Conservation (phyloP, 2,329 filamentous ascomycete species). For the Didymella glomerata region DNA sequence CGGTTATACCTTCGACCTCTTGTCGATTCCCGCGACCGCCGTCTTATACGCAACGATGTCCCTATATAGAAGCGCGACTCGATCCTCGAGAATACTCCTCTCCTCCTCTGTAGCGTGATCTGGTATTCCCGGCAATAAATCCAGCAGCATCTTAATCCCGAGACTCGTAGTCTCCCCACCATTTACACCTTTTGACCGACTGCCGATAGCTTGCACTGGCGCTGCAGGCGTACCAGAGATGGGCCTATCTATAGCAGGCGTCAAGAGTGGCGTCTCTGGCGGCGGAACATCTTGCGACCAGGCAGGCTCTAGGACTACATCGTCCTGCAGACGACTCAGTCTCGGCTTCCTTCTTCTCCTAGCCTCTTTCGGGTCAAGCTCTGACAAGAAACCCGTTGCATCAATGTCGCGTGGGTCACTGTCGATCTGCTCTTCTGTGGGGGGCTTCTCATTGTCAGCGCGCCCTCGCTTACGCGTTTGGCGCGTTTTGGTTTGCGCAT, state of each 20-base stretch:
- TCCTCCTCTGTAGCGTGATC: slow-evolving; percentile 2
- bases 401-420: slow-evolving; percentile 18
- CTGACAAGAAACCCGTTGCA: slow-evolving; percentile 16
- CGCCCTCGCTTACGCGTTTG: slow-evolving; percentile 8
- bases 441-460: neutral
- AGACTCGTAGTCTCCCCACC: neutral
- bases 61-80: neutral
- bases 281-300: slow-evolving; percentile 10
- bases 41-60: slow-evolving; percentile 8
- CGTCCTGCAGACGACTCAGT: neutral
- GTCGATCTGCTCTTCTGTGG: slow-evolving; percentile 10
- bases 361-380: slow-evolving; percentile 11
- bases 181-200: neutral
- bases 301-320: slow-evolving; percentile 3
- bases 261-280: slow-evolving; percentile 1
- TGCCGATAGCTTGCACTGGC: no score
- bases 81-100: neutral
- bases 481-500: neutral
- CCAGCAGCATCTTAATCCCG: slow-evolving; percentile 3
- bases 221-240: neutral
- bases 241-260: neutral
- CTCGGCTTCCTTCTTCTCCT: slow-evolving; percentile 3
- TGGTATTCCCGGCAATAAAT: slow-evolving; percentile 9
- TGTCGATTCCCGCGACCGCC: slow-evolving; percentile 1
- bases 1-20: no score